Percentiles rank a stretch among this genome's conserved stretches.
phyloP scores from a whole-genome alignment of 352 stramenopile genomes.

The Phytophthora quininea region DNA sequence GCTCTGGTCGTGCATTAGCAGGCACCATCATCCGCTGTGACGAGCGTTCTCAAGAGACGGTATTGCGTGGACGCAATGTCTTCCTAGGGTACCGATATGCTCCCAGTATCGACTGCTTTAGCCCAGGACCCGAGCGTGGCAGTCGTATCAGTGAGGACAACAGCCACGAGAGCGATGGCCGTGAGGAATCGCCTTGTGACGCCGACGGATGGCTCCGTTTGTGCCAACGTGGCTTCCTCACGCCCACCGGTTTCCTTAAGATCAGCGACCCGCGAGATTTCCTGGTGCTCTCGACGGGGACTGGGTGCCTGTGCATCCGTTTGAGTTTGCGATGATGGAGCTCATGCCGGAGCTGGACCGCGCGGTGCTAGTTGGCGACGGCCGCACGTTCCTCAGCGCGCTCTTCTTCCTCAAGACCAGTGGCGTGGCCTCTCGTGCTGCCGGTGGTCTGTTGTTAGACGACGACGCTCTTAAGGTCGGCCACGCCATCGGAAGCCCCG shows the following conservation, averaged over 20 bases:
- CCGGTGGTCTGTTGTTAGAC: conserved; percentile 29
- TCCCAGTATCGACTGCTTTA: conserved; percentile 5
- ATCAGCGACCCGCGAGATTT: conserved; percentile 75
- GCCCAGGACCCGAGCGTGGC: not conserved
- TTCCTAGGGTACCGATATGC: conserved; percentile 67
- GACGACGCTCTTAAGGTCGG: conserved; percentile 58
- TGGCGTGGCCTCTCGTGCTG: conserved; percentile 9
- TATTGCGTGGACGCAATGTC: conserved; percentile 72
- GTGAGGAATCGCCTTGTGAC: conserved; percentile 16
- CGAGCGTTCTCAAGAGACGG: conserved; percentile 65
- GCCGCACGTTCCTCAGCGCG: conserved; percentile 70
- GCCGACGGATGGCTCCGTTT: conserved; percentile 62
- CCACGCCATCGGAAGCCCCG: conserved; percentile 39
- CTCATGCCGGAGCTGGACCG: conserved; percentile 66
- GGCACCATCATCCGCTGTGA: conserved; percentile 69
- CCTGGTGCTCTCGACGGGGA: conserved; percentile 75
- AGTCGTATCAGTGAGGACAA: conserved; percentile 5
- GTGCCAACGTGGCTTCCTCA: conserved; percentile 64
- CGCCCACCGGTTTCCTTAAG: conserved; percentile 74
- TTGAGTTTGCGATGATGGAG: conserved; percentile 55
- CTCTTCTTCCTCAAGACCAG: conserved; percentile 82
- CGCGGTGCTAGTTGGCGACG: conserved; percentile 73
- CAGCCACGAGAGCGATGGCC: conserved; percentile 15
- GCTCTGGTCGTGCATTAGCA: conserved; percentile 58
- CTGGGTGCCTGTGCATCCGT: conserved; percentile 69